Percentiles rank a stretch among this genome's conserved stretches.
Evolutionary conservation across 805 yeast genomes (phyloP).

Genomic region (Saccharomyces mikatae): DNA sequence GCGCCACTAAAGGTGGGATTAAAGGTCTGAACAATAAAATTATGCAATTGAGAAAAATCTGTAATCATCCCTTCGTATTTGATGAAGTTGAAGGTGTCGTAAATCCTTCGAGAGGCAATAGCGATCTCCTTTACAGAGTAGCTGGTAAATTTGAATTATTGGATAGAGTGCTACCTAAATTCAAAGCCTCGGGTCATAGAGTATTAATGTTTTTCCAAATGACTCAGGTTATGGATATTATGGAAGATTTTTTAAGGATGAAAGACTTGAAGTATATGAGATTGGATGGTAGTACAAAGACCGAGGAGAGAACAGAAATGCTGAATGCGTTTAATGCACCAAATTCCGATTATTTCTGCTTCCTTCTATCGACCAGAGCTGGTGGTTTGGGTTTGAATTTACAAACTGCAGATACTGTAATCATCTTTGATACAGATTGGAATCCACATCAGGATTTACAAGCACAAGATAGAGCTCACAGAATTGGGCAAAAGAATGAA

Average conservation of each 20-base stretch:
- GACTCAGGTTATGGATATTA: conserved; percentile 85
- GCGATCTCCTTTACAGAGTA: conserved; percentile 64
- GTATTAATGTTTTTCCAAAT: conserved; percentile 79
- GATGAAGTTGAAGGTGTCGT: conserved; percentile 71
- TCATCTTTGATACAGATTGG: conserved; percentile 85
- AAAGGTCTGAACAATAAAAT: conserved; percentile 75
- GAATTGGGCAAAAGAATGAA: conserved; percentile 85
- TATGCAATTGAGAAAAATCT: conserved; percentile 78
- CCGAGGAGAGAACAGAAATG: conserved; percentile 74
- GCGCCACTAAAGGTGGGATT: conserved; percentile 55
- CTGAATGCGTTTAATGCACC: conserved; percentile 70
- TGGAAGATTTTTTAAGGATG: conserved; percentile 73
- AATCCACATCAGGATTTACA: conserved; percentile 88
- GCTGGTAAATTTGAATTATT: conserved; percentile 76
- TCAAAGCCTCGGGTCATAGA: conserved; percentile 66
- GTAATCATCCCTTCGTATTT: conserved; percentile 83
- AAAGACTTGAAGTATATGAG: conserved; percentile 62
- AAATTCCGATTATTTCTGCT: conserved; percentile 67
- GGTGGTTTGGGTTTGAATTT: conserved; percentile 83
- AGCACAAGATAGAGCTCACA: conserved; percentile 85
- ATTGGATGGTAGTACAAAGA: conserved; percentile 75
- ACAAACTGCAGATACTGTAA: conserved; percentile 83
- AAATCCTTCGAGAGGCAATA: conserved; percentile 54
- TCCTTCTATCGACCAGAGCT: conserved; percentile 75
- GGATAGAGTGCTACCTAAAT: conserved; percentile 68